Evolutionary conservation across 495 filamentous ascomycete species (phyloP).

Genomic region (Lasiosphaeria hispida): DNA sequence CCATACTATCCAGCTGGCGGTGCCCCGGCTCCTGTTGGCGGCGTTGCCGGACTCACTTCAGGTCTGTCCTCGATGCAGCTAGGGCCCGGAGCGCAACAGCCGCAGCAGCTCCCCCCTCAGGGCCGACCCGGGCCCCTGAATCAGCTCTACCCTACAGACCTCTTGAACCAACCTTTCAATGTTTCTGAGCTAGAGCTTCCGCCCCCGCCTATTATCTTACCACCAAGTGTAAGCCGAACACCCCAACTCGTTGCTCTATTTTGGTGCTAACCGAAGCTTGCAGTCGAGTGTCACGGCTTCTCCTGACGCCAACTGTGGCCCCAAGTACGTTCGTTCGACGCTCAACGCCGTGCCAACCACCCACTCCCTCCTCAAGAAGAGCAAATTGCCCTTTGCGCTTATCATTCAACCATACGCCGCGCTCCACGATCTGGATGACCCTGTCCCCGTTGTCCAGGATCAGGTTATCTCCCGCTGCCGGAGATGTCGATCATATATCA

Average conservation of each 20-base stretch:
- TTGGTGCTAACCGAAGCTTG: constrained; percentile 31
- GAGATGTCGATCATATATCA: constrained; percentile 95
- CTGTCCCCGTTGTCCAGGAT: constrained; percentile 87
- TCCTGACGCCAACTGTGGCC: constrained; percentile 84
- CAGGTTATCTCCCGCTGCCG: constrained; percentile 96
- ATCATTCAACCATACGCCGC: constrained; percentile 94
- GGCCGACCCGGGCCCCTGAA: constrained; percentile 63
- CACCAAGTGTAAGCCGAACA: constrained; percentile 74
- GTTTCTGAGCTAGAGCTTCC: constrained; percentile 88
- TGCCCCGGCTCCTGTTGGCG: constrained; percentile 45
- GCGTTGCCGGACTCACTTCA: constrained; percentile 73
- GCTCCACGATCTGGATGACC: constrained; percentile 88
- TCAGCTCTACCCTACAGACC: constrained; percentile 85
- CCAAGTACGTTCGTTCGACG: constrained; percentile 94
- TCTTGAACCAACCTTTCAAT: constrained; percentile 90
- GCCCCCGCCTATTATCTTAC: constrained; percentile 86
- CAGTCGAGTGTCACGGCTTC: constrained; percentile 91
- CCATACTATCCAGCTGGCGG: constrained; percentile 59
- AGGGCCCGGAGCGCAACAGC: constrained; percentile 52
- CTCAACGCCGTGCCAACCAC: constrained; percentile 91
- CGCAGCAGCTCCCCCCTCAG: constrained; percentile 52
- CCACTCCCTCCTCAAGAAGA: constrained; percentile 90
- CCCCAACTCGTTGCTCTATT: neutral
- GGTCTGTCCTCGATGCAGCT: constrained; percentile 81
- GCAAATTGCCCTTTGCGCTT: constrained; percentile 89